phyloP scores from a whole-genome alignment of 805 yeast species.

The Sugiyamaella smithiae region DNA sequence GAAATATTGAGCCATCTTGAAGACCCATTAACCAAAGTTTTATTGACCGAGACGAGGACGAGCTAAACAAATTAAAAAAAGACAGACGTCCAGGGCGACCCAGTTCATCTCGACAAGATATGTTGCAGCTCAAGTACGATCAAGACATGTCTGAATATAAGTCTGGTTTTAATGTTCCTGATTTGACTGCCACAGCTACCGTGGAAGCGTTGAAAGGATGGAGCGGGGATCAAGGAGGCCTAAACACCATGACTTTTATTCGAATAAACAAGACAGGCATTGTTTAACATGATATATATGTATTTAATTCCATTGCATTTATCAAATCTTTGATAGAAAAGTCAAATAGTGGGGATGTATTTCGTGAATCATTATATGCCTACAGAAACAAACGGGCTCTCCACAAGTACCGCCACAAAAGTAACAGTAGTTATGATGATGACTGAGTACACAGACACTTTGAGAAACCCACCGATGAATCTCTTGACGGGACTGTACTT shows the following conservation, averaged over 20 bases:
- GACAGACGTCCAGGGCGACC: conserved; percentile 90
- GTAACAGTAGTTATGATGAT: background rate
- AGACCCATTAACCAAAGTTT: conserved; percentile 26
- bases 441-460: conserved; percentile 8
- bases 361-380: too few relatives aligned
- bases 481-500: conserved; percentile 21
- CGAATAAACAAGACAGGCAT: conserved; percentile 28
- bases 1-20: background rate
- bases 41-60: conserved; percentile 70
- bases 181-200: conserved; percentile 57
- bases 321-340: conserved; percentile 4
- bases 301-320: background rate
- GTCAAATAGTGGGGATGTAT: too few relatives aligned
- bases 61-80: conserved; percentile 55
- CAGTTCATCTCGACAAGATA: conserved; percentile 62
- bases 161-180: conserved; percentile 72
- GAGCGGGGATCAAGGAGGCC: conserved; percentile 82
- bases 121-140: conserved; percentile 59
- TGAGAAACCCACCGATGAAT: conserved; percentile 11
- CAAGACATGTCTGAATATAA: conserved; percentile 59
- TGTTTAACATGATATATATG: background rate
- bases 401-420: conserved; percentile 13
- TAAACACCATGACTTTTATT: conserved; percentile 56
- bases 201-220: conserved; percentile 64
- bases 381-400: conserved; percentile 2